Percentiles rank a stretch among this genome's conserved stretches.
Conservation (phyloP, 345 rosid species). For the Aegle marmelos region DNA sequence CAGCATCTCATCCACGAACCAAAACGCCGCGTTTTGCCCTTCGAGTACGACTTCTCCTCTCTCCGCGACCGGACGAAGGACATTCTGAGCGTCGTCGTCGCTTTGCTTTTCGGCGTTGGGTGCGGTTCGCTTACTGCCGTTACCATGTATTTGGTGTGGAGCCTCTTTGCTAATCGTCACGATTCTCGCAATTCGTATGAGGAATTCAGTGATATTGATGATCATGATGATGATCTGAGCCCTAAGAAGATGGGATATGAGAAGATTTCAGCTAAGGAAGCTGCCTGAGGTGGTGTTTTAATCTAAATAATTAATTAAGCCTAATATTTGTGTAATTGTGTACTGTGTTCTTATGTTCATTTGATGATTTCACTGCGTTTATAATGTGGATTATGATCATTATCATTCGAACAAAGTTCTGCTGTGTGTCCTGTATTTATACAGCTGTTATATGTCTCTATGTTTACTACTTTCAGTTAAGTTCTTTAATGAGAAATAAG, state of each 20-base stretch:
- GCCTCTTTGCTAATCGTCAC: slow-evolving; percentile 50
- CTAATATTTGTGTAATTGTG: slow-evolving; percentile 15
- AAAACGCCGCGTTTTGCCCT: slow-evolving; percentile 23
- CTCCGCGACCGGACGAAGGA: slow-evolving; percentile 80
- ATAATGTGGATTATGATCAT: slow-evolving; percentile 7
- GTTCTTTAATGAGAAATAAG: neutral
- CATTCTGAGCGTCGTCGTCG: slow-evolving; percentile 82
- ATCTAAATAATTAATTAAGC: neutral
- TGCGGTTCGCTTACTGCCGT: slow-evolving; percentile 95
- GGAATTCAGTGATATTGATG: slow-evolving; percentile 24
- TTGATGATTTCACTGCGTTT: neutral
- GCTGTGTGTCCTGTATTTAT: neutral
- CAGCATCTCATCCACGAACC: slow-evolving; percentile 19
- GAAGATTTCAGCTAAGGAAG: slow-evolving; percentile 54
- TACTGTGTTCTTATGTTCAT: neutral
- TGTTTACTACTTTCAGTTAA: neutral
- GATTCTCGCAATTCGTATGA: slow-evolving; percentile 27
- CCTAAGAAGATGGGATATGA: slow-evolving; percentile 80
- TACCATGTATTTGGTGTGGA: slow-evolving; percentile 86
- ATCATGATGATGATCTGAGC: slow-evolving; percentile 21
- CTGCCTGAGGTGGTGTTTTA: slow-evolving; percentile 28
- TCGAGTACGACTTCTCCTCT: slow-evolving; percentile 48
- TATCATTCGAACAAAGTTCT: neutral
- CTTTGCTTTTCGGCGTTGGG: slow-evolving; percentile 85
- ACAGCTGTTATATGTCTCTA: slow-evolving; percentile 1